phyloP scores from a whole-genome alignment of 2,329 filamentous ascomycete species.

The Alternaria ventricosa region DNA sequence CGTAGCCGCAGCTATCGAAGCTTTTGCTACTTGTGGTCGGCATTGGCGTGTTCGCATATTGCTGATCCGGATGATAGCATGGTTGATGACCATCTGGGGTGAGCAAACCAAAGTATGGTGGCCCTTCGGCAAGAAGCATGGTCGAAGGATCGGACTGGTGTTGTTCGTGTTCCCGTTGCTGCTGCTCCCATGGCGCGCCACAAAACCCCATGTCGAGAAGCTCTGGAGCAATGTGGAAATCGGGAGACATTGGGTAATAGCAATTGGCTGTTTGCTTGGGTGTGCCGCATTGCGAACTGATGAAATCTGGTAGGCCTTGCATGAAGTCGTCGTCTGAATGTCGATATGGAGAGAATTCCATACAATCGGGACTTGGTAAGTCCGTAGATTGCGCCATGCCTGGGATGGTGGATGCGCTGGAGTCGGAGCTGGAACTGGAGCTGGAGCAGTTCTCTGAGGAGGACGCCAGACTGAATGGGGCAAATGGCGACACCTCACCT shows the following conservation, averaged over 20 bases:
- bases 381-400: not conserved
- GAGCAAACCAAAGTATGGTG: conserved; percentile 9
- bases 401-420: not conserved
- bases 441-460: conserved; percentile 1
- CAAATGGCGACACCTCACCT: conserved; percentile 4
- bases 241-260: conserved; percentile 1
- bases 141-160: not conserved
- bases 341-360: conserved; percentile 1
- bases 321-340: conserved; percentile 1
- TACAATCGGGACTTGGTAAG: not conserved
- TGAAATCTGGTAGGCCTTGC: not conserved
- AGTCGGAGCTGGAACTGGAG: conserved; percentile 1
- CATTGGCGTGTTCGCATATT: not conserved
- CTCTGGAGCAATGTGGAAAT: conserved; percentile 4
- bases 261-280: not conserved
- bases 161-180: not conserved
- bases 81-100: not conserved
- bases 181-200: conserved; percentile 5
- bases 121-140: not conserved
- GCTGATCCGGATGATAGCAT: conserved; percentile 1
- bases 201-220: not conserved
- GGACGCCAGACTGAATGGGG: not conserved
- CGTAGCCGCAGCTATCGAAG: not conserved
- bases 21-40: not conserved
- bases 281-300: not conserved